A percentile compares a stretch with the other conserved stretches of the same genome.
Evolutionary conservation across 768 basidiomycete species (phyloP).

Genomic region (Lactarius quietus): DNA sequence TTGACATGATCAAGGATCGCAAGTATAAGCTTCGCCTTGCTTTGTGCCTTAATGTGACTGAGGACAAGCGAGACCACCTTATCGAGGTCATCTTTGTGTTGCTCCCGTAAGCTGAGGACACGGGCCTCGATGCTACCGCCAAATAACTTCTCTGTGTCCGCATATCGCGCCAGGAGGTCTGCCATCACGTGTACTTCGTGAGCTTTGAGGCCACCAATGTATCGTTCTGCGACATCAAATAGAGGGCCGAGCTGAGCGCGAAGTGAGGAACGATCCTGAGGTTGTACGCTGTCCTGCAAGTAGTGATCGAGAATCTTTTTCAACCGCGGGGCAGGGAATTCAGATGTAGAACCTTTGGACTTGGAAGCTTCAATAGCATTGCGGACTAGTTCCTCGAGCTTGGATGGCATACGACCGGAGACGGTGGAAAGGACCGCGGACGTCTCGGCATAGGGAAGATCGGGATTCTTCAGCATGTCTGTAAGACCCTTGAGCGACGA

Average conservation of each 20-base stretch:
- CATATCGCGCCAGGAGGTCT: conserved; percentile 71
- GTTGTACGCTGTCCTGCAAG: conserved; percentile 72
- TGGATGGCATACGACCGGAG: conserved; percentile 89
- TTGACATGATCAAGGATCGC: conserved; percentile 89
- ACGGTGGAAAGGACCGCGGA: conserved; percentile 80
- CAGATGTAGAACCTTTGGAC: conserved; percentile 64
- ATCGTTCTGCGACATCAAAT: conserved; percentile 73
- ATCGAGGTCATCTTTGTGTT: conserved; percentile 90
- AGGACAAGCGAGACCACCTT: conserved; percentile 82
- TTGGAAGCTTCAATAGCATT: conserved; percentile 72
- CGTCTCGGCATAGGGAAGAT: conserved; percentile 86
- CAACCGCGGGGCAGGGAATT: conserved; percentile 88
- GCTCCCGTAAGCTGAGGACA: conserved; percentile 84
- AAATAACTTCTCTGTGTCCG: conserved; percentile 86
- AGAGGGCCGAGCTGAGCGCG: conserved; percentile 66
- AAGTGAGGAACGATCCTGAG: conserved; percentile 80
- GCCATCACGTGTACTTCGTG: conserved; percentile 83
- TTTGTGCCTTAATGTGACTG: conserved; percentile 93
- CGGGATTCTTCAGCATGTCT: conserved; percentile 73
- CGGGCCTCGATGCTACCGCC: conserved; percentile 93
- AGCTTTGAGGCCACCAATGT: conserved; percentile 75
- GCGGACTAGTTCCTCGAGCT: conserved; percentile 85
- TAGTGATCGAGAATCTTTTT: conserved; percentile 86
- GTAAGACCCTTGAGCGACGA: conserved; percentile 84
- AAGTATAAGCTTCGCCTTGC: conserved; percentile 86